phyloP scores from a whole-genome alignment of 179 eudicot genomes.

The Corrigiola litoralis region DNA sequence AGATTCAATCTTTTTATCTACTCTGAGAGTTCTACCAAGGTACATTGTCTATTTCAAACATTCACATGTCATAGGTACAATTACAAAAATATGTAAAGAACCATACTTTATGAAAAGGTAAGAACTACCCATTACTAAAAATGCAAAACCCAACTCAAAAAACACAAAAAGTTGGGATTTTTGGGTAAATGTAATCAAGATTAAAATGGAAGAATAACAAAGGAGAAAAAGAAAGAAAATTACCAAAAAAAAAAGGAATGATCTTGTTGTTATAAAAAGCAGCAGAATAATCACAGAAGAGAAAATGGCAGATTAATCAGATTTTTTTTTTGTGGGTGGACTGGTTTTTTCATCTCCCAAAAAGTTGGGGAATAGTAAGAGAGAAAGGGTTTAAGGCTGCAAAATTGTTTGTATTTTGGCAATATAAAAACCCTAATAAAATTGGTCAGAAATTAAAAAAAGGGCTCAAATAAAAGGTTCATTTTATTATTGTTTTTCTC shows the following conservation, averaged over 20 bases:
- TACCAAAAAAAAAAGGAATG: neutral
- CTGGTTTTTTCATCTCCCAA: too few species aligned
- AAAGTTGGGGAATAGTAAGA: neutral
- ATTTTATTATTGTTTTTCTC: too few species aligned
- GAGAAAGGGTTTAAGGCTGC: conserved; percentile 6
- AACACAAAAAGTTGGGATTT: neutral
- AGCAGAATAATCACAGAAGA: neutral
- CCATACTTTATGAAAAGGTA: neutral
- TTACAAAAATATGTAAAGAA: neutral
- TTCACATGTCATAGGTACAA: neutral
- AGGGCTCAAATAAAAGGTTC: too few species aligned
- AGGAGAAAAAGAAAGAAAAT: neutral
- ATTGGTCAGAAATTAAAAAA: too few species aligned
- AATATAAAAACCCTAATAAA: neutral
- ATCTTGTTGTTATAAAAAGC: neutral
- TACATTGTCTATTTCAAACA: conserved; percentile 2
- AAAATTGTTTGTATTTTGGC: conserved; percentile 2
- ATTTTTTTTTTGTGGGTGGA: neutral
- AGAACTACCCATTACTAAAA: neutral
- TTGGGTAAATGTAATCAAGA: neutral
- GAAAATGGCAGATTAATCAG: neutral
- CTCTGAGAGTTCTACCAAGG: neutral
- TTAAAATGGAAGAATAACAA: neutral
- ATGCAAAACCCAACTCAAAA: neutral
- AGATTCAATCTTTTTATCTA: neutral